Evolutionary conservation across 2,329 filamentous ascomycete species (phyloP), one percentile per base, ranked within the genome.

Genomic region (Beauveria asiatica): DNA sequence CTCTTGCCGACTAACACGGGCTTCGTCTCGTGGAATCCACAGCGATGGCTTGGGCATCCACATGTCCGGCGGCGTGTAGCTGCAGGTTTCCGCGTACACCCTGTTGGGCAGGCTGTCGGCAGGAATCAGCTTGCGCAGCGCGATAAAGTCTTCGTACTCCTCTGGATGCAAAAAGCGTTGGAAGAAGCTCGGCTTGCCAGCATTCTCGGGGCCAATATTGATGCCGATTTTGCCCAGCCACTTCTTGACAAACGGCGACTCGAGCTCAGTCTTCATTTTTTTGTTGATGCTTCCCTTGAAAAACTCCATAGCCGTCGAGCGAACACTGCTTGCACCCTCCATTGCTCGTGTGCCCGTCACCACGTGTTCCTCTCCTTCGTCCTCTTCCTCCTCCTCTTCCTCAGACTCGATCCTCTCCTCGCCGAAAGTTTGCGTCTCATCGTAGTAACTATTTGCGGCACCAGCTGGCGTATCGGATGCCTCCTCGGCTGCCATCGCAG

Each of bases 21-120:
- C 82, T 1, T 80, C 74, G 67, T 96, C 92, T 61, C 83, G 79
- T 0, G 92, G 90, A 59, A 96, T 89, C 92, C 92, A 96, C n/a
- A 96, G 78, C 33, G 90, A 75, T 2, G 89, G 89, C 73, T 65
- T 79, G 65, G 62, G 83, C 78, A 25, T 73, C 82, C 69, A 93
- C 80, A 75, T 65, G 57, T 75, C 73, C 0, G 87, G 81, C 0
- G 91, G 90, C 63, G 92, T 86, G 72, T 83, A 92, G 54, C 88
- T 80, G 11, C 79, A 76, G 69, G 80, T 76, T 0, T 92, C 91
- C 1, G 80, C 69, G 58, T 84, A 80, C 9, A 81, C 75, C 1
- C 75, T 66, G 27, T 76, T 71, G 3, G 70, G 65, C 4, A 76
- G 65, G 5, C 75, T 71, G 39, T 82, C 75, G 25, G 80, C 76